Conservation (phyloP, 768 basidiomycete species). For the Russula virescens region DNA sequence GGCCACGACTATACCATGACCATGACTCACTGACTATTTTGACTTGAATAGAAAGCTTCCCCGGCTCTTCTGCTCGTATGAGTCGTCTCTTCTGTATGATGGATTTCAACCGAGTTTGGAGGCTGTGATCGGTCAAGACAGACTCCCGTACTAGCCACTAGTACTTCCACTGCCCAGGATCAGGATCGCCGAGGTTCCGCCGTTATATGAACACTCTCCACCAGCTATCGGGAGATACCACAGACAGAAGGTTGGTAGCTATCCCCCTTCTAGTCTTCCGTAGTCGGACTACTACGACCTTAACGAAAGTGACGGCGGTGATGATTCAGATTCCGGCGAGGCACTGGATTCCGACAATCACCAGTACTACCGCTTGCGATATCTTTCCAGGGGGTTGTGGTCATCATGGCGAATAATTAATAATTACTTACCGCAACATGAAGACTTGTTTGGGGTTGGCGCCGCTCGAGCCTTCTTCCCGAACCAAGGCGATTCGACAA, state of each 20-base stretch:
- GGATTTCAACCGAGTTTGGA: background rate
- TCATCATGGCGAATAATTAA: too few species aligned
- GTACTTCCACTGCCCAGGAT: background rate
- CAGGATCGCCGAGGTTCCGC: too few species aligned
- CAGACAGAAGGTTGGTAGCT: background rate
- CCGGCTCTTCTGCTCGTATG: too few species aligned
- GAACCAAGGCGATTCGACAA: slow-evolving; percentile 3
- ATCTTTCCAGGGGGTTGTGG: background rate
- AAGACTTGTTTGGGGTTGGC: background rate
- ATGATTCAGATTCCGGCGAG: background rate
- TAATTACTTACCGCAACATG: background rate
- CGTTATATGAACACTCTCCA: background rate
- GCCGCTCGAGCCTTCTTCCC: too few species aligned
- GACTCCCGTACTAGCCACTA: too few species aligned
- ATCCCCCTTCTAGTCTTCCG: background rate
- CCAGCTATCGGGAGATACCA: background rate
- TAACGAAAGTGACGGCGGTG: background rate
- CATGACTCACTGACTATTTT: background rate
- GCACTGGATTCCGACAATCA: background rate
- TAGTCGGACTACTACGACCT: background rate
- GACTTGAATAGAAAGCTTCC: too few species aligned
- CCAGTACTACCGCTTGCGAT: background rate
- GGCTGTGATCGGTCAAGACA: background rate
- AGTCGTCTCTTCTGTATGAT: background rate
- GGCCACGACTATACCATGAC: too few species aligned